phyloP scores from a whole-genome alignment of 2,329 filamentous ascomycete genomes.

The Verticillium albo-atrum region DNA sequence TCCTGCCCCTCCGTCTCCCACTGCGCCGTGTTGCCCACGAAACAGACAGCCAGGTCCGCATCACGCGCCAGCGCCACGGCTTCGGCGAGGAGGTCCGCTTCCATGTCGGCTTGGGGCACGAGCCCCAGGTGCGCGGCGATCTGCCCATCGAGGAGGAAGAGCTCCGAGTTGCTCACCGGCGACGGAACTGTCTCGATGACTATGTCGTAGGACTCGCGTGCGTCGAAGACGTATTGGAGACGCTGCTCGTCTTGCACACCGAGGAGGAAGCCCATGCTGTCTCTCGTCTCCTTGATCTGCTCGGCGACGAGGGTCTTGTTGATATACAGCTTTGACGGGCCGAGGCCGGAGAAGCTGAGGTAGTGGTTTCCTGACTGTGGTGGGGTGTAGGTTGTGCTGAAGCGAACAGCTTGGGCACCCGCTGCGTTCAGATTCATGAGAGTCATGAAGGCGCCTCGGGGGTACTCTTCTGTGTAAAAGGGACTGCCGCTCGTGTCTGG shows the following conservation, averaged over 20 bases:
- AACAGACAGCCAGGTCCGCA: conserved; percentile 63
- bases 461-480: conserved; percentile 2
- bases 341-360: conserved; percentile 27
- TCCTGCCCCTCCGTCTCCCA: conserved; percentile 76
- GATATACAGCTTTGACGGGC: conserved; percentile 26
- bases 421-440: conserved; percentile 12
- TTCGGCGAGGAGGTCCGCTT: conserved; percentile 57
- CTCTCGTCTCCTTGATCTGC: conserved; percentile 20
- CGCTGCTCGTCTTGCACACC: conserved; percentile 55
- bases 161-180: neutral
- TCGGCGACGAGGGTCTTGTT: conserved; percentile 24
- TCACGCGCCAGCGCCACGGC: conserved; percentile 57
- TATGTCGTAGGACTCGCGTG: conserved; percentile 53
- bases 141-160: conserved; percentile 35
- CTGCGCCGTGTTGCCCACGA: conserved; percentile 67
- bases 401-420: conserved; percentile 21
- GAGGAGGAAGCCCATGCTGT: conserved; percentile 9
- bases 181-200: conserved; percentile 45
- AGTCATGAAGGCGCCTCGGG: conserved; percentile 10
- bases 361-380: conserved; percentile 17
- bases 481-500: neutral
- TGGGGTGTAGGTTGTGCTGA: conserved; percentile 1
- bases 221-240: conserved; percentile 50
- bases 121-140: conserved; percentile 30
- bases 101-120: neutral